phyloP scores from a whole-genome alignment of 1,139 yeast species.

The Saccharomyces uvarum region DNA sequence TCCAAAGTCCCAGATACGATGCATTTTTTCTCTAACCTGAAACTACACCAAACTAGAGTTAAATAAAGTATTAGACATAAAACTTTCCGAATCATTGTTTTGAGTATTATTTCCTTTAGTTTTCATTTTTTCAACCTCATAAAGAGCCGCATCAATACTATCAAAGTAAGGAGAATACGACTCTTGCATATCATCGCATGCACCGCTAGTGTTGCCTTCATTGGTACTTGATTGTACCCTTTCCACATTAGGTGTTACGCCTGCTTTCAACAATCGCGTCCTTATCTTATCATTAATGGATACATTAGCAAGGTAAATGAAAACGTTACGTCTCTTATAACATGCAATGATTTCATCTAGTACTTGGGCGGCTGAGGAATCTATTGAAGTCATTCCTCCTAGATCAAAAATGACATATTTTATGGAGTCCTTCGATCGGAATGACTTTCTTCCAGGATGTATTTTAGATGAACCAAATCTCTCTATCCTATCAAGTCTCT shows the following conservation, averaged over 20 bases:
- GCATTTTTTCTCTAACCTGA: neutral
- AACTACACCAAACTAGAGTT: slow-evolving; percentile 4
- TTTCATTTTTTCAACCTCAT: slow-evolving; percentile 9
- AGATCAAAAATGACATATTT: slow-evolving; percentile 71
- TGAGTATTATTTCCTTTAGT: neutral
- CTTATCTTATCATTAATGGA: slow-evolving; percentile 38
- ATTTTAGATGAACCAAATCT: slow-evolving; percentile 74
- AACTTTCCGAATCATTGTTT: neutral
- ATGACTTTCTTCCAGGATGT: slow-evolving; percentile 72
- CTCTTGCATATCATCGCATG: neutral
- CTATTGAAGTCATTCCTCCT: slow-evolving; percentile 79
- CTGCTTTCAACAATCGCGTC: slow-evolving; percentile 31
- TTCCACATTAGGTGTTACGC: slow-evolving; percentile 25
- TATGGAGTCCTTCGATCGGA: slow-evolving; percentile 48
- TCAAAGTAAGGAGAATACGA: slow-evolving; percentile 12
- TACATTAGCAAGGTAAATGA: slow-evolving; percentile 60
- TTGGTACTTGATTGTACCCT: neutral
- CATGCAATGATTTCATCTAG: slow-evolving; percentile 51
- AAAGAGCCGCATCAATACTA: slow-evolving; percentile 16
- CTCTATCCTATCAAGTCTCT: slow-evolving; percentile 70
- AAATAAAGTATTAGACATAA: slow-evolving; percentile 2
- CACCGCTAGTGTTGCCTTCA: neutral
- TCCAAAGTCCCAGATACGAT: neutral
- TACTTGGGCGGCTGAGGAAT: slow-evolving; percentile 81
- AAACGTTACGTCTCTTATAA: slow-evolving; percentile 50